Base-by-base conservation (phyloP, 2,329 filamentous ascomycete genomes). In the Dothideomycetes sp. region DNA sequence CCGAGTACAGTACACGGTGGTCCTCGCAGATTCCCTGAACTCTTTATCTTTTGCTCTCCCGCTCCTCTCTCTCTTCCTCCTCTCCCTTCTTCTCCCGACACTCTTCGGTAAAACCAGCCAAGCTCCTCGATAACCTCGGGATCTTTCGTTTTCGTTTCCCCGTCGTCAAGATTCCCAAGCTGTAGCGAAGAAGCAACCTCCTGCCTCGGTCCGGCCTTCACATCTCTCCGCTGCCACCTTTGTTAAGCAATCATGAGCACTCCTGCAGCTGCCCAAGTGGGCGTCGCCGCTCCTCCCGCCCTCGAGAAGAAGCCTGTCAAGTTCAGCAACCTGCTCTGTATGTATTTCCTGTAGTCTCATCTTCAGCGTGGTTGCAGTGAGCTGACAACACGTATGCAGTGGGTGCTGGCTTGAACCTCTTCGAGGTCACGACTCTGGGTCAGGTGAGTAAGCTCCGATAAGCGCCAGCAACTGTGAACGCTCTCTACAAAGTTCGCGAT, bases 221-320 rank as follows among this genome's bases (percentile, higher is more conserved):
- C 19, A 34, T 45, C 37, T 27, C 34, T n/a, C 41, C 45, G 49
- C 41, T 43, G 31, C 40, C 42, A 43, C 45, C 36, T 40, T 53
- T 60, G 56, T n/a, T n/a, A n/a, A n/a, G n/a, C 65, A 67, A 68
- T 68, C 68, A 70, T 71, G 68, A 70, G 65, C 56, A 43, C 58
- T 52, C 53, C 61, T 49, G 45, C 57, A 45, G 56, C 58, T 44
- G 52, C 59, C 45, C 51, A 58, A 45, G 66, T 73, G 54, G 64
- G 66, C 52, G 56, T 64, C 63, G 62, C 67, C 61, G 59, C 67
- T 64, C 67, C 69, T 62, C 64, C 69, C 63, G 69, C 64, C 65
- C 71, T 93, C 63, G 88, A 95, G 82, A 96, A 96, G 84, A 96
- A 96, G 79, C 91, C 91, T 53, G 78, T 98, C 78, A 96, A 95